Conservation (phyloP, 225 moss, liverwort and hornwort genomes). For the Polytrichum commune region DNA sequence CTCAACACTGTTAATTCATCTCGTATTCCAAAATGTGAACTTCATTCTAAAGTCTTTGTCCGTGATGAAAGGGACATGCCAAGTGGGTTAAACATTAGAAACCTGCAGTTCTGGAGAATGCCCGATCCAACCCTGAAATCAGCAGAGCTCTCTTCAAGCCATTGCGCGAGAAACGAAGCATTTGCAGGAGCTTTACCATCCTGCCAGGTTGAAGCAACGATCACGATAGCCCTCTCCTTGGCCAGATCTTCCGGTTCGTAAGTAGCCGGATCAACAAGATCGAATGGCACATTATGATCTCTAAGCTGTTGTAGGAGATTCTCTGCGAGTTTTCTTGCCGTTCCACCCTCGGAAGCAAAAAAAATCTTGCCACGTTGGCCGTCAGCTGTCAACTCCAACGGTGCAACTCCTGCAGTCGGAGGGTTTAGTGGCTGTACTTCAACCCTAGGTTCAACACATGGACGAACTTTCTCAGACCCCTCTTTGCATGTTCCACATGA, state of each 20-base stretch:
- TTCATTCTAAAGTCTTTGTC: too few relatives aligned
- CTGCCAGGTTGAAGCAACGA: slow-evolving; percentile 77
- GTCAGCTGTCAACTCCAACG: slow-evolving; percentile 31
- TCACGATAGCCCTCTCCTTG: slow-evolving; percentile 68
- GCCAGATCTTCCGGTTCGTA: slow-evolving; percentile 88
- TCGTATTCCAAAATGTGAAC: too few relatives aligned
- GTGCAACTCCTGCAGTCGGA: slow-evolving; percentile 14
- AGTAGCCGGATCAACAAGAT: slow-evolving; percentile 39
- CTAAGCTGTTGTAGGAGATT: slow-evolving; percentile 25
- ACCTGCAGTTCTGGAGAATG: slow-evolving; percentile 63
- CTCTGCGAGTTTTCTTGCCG: slow-evolving; percentile 35
- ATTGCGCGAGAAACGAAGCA: slow-evolving; percentile 79
- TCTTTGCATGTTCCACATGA: slow-evolving; percentile 40
- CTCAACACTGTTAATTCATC: too few relatives aligned
- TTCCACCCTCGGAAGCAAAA: slow-evolving; percentile 50
- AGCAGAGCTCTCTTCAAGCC: slow-evolving; percentile 93
- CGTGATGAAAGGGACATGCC: too few relatives aligned
- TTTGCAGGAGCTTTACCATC: slow-evolving; percentile 76
- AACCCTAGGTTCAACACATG: slow-evolving; percentile 14
- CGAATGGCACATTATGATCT: slow-evolving; percentile 32
- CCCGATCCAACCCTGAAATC: slow-evolving; percentile 95
- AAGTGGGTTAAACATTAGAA: too few relatives aligned
- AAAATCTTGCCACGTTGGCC: slow-evolving; percentile 43
- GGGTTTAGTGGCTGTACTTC: slow-evolving; percentile 17
- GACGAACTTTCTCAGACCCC: slow-evolving; percentile 4